Base-by-base conservation (phyloP, 2,329 filamentous ascomycete genomes). In the Phaeosphaeriaceae sp. region DNA sequence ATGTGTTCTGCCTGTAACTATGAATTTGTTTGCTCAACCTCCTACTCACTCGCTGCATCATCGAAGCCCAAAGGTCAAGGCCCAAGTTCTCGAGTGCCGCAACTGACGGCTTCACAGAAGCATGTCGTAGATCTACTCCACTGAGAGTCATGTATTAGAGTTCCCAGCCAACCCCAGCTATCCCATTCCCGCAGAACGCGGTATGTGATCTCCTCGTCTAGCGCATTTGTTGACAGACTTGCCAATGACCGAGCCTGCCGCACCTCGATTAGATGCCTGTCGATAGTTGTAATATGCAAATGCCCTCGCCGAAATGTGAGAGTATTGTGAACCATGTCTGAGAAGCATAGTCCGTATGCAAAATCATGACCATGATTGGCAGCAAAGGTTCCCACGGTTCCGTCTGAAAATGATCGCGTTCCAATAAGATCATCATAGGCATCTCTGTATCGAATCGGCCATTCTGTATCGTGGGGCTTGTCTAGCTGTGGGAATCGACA, bases 221-320 rank as follows among this genome's bases (percentile, higher is more conserved):
- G 35, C 2, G 42, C 46, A 13, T 21, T 35, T 4, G 42, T 48
- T 18, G 48, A 13, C 1, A 58, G 23, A 5, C 49, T 52, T 6
- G 44, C 52, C 7, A 58, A 17, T 4, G 9, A 21, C 21, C 55
- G 43, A n/a, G 47, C 49, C 28, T 58, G 52, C 28, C 55, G 42
- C 32, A 35, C 20, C 28, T 54, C 48, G 13, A 58, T 38, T 11
- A 58, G 38, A 5, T 32, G 17, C 12, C 35, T 29, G 13, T 49
- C 38, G 8, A 12, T n/a, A 11, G 20, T 29, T 17, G 38, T 30
- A 16, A 40, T 40, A 18, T 40, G n/a, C 26, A 6, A 4, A 30
- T 40, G 38, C 11, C 15, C 23, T 2, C 8, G 23, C 20, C 9
- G 23, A 18, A 20, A 20, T 18, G 6, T 7, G 11, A 37, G 35